These are phyloP conservation scores for Comarum palustre DNA, from an alignment of 306 rosid genomes.

Conservation along the genomic window DNA sequence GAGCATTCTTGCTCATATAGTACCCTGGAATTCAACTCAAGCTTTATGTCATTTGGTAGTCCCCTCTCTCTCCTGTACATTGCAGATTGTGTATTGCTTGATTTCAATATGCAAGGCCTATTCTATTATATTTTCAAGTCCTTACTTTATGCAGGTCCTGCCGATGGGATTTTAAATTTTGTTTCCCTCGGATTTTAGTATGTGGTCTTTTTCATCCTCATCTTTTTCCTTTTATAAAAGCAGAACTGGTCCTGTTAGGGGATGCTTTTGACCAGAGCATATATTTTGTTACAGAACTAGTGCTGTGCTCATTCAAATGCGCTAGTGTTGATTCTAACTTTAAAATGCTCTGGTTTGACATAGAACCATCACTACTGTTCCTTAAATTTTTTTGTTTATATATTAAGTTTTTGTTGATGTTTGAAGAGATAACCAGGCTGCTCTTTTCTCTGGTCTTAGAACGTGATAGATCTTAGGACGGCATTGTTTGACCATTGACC, in stretches of 20 bases:
- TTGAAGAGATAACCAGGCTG: too few relatives aligned
- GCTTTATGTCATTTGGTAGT: constrained; percentile 32
- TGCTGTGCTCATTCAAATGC: neutral
- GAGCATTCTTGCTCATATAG: constrained; percentile 29
- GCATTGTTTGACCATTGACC: constrained; percentile 21
- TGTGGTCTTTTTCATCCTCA: neutral
- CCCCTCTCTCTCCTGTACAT: constrained; percentile 45
- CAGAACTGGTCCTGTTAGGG: neutral
- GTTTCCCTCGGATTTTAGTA: neutral
- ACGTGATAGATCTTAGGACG: neutral
- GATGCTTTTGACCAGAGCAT: constrained; percentile 5
- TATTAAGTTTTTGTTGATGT: neutral
- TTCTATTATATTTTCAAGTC: constrained; percentile 25
- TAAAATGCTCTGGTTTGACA: neutral
- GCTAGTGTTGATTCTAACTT: neutral
- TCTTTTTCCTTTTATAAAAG: neutral
- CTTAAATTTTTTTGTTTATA: too few relatives aligned
- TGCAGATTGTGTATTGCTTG: constrained; percentile 33
- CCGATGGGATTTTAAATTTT: neutral
- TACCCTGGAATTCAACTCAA: constrained; percentile 32
- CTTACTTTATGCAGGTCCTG: neutral
- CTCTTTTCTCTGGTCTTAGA: neutral
- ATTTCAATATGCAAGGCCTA: constrained; percentile 26
- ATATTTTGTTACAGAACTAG: neutral
- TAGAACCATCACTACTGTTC: too few relatives aligned